phyloP scores from a whole-genome alignment of 371 early-diverging fungal species.

The Syncephalastrum racemosum region DNA sequence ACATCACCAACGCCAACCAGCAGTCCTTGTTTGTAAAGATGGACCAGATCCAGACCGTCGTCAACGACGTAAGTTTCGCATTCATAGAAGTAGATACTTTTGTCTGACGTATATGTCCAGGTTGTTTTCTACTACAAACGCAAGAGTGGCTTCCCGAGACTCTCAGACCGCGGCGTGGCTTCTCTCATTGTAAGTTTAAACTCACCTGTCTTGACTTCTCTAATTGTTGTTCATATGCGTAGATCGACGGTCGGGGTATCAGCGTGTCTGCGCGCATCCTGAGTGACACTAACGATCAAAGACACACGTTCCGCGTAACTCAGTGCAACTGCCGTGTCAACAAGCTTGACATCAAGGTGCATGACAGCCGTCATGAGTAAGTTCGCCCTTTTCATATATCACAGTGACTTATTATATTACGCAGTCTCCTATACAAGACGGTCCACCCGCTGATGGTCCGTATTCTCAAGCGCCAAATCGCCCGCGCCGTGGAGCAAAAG shows the following conservation, averaged over 20 bases:
- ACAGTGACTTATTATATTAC: background rate
- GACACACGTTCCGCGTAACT: conserved; percentile 29
- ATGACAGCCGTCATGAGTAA: conserved; percentile 47
- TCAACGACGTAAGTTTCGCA: conserved; percentile 25
- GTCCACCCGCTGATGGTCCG: conserved; percentile 51
- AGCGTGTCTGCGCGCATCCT: conserved; percentile 30
- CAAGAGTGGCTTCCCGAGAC: conserved; percentile 54
- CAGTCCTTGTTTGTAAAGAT: conserved; percentile 27
- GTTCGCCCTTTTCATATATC: background rate
- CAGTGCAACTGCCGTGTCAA: conserved; percentile 46
- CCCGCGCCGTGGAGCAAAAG: conserved; percentile 46
- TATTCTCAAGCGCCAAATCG: conserved; percentile 47
- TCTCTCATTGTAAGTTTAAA: conserved; percentile 26
- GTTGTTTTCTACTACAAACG: conserved; percentile 60
- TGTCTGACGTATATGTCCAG: conserved; percentile 17
- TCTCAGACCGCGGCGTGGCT: conserved; percentile 61
- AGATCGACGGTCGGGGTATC: conserved; percentile 57
- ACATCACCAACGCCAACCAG: conserved; percentile 42
- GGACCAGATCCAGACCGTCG: conserved; percentile 26
- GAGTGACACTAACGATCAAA: conserved; percentile 28
- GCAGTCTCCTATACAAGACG: conserved; percentile 41
- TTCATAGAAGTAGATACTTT: background rate
- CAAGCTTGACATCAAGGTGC: conserved; percentile 48
- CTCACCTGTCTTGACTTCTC: background rate
- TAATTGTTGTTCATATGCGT: conserved; percentile 8